Base-by-base conservation (phyloP, 306 rosid species). In the Rubus parviflorus region DNA sequence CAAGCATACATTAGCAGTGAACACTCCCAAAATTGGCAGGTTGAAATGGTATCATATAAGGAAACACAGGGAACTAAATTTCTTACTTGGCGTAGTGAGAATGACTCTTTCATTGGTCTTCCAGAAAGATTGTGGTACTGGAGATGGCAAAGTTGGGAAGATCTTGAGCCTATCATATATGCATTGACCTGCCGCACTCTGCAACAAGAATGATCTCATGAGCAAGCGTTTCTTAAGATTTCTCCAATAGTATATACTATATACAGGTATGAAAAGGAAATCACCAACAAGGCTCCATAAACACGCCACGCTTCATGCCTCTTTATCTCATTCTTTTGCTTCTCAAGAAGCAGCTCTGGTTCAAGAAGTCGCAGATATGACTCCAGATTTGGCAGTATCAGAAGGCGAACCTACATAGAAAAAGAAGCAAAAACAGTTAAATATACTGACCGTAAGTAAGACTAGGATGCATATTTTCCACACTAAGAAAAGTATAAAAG, bases 221-320 rank as follows among this genome's bases (percentile, higher is more conserved):
- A 76, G 74, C 13, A 22, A 19, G 64, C 47, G 16, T 35, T 40
- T 25, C 61, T 60, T 72, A 66, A 38, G 14, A 56, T 20, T 71
- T 74, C 35, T 68, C 68, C n/a, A 10, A 22, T 22, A 42, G 23
- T 12, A 77, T 6, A 30, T 13, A 38, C 6, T 25, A 66, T 25
- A 66, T 5, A 48, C 38, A 49, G 41, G 78, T 19, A 70, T 25
- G 25, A 46, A 74, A 77, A 64, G 57, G 57, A 57, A 77, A 85
- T 84, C 86, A 92, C 97, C 91, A 92, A 87, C 87, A 92, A 75
- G 75, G 90, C 91, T 82, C 93, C 93, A 64, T 88, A 89, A 75
- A 92, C 97, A 77, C 89, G 95, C 97, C 97, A 89, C 52, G 93
- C 97, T 85, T 89, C 95, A 76, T 89, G 89, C 86, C 95, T 86